Conservation (phyloP, 2,329 filamentous ascomycete species). For the Penicillium digitatum region DNA sequence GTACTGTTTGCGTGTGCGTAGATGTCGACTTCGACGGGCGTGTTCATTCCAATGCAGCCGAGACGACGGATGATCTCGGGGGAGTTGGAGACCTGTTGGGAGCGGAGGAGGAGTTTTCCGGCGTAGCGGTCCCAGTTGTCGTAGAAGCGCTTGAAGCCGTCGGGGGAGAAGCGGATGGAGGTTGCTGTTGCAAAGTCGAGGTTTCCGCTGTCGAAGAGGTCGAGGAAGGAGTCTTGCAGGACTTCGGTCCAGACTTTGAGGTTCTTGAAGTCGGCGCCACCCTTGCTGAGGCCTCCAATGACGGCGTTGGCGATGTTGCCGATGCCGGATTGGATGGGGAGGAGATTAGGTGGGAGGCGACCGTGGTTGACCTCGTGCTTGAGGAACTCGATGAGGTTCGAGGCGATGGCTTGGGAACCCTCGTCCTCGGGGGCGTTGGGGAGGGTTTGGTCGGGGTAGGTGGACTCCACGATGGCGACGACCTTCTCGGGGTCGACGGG, state of each 20-base stretch:
- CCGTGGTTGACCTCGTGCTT: constrained; percentile 79
- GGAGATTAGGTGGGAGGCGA: constrained; percentile 69
- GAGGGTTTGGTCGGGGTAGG: constrained; percentile 72
- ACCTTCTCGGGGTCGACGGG: constrained; percentile 81
- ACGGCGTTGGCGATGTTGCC: constrained; percentile 93
- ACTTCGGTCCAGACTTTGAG: constrained; percentile 93
- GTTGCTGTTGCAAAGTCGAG: constrained; percentile 88
- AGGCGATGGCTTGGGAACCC: constrained; percentile 66
- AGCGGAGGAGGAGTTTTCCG: constrained; percentile 76
- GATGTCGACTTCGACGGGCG: constrained; percentile 88
- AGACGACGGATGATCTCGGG: constrained; percentile 86
- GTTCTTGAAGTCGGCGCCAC: constrained; percentile 74
- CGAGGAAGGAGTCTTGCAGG: constrained; percentile 86
- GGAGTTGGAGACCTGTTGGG: constrained; percentile 84
- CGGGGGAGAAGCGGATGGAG: constrained; percentile 83
- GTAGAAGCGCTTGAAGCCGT: constrained; percentile 89
- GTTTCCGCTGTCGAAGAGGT: constrained; percentile 83
- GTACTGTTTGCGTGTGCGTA: constrained; percentile 91
- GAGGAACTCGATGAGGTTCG: constrained; percentile 77
- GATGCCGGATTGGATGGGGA: constrained; percentile 82
- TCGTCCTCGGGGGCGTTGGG: constrained; percentile 75
- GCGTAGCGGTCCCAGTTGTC: constrained; percentile 76
- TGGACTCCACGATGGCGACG: constrained; percentile 76
- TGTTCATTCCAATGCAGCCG: constrained; percentile 92
- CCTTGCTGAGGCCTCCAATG: constrained; percentile 72